These are phyloP conservation scores for Cryptomeria japonica DNA, from an alignment of 75 land plant species.

Conservation along the genomic window DNA sequence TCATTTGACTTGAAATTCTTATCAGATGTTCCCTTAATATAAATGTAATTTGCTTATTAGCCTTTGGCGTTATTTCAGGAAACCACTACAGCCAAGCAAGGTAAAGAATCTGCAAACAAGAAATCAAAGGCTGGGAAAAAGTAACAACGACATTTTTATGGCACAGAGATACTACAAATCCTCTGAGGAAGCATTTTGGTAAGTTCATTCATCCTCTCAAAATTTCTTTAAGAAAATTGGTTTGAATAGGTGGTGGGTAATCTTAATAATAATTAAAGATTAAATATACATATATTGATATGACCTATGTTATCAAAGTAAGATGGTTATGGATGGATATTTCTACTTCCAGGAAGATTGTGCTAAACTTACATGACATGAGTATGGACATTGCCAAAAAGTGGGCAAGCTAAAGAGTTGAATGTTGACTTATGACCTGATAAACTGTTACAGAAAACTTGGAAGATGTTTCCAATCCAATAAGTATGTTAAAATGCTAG, in stretches of 20 bases:
- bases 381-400: not conserved
- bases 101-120: slow-evolving; percentile 35
- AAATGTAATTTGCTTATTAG: not conserved
- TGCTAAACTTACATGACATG: not conserved
- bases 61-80: slow-evolving; percentile 22
- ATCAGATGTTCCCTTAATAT: not conserved
- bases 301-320: not conserved
- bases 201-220: not conserved
- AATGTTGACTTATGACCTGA: not conserved
- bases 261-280: not conserved
- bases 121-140: slow-evolving; percentile 32
- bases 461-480: not conserved
- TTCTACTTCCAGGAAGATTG: not conserved
- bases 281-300: not conserved
- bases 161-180: not conserved
- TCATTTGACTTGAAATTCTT: not conserved
- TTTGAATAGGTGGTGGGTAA: not conserved
- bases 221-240: not conserved
- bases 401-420: not conserved
- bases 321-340: not conserved
- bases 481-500: not conserved
- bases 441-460: not conserved
- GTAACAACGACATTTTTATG: not conserved
- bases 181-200: not conserved
- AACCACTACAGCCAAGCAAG: slow-evolving; percentile 25